Evolutionary conservation across 2,329 filamentous ascomycete genomes (phyloP).

Genomic region (Claviceps monticola): DNA sequence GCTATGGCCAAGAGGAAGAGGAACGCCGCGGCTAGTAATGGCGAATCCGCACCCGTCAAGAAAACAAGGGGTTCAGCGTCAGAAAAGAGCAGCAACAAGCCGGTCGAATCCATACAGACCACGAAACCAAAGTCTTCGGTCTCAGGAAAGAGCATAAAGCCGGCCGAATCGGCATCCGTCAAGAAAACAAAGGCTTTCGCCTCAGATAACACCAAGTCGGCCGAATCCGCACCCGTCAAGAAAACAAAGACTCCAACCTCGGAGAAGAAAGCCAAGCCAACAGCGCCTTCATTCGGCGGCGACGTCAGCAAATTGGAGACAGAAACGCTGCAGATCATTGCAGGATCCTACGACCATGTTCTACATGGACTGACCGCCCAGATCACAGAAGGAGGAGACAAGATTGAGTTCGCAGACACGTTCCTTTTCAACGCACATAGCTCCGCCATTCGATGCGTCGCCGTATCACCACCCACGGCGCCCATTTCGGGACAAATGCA

Average conservation of each 20-base stretch:
- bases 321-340: slow-evolving; percentile 71
- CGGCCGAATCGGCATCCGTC: not conserved
- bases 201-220: not conserved
- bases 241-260: slow-evolving; percentile 15
- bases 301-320: not conserved
- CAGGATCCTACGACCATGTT: slow-evolving; percentile 86
- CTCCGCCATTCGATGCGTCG: slow-evolving; percentile 79
- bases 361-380: slow-evolving; percentile 82
- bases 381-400: slow-evolving; percentile 24
- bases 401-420: slow-evolving; percentile 67
- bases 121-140: slow-evolving; percentile 20
- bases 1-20: slow-evolving; percentile 36
- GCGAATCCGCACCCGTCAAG: slow-evolving; percentile 17
- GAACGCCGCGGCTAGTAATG: slow-evolving; percentile 18
- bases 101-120: slow-evolving; percentile 9
- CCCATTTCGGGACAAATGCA: slow-evolving; percentile 48
- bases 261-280: slow-evolving; percentile 1
- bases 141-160: slow-evolving; percentile 2
- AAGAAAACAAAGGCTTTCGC: slow-evolving; percentile 20
- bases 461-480: slow-evolving; percentile 63
- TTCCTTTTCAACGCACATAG: slow-evolving; percentile 93
- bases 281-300: not conserved
- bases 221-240: slow-evolving; percentile 16
- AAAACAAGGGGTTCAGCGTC: slow-evolving; percentile 14
- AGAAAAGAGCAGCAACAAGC: not conserved